Evolutionary conservation across 208 protist species (phyloP).

Genomic region (Trypanosoma congolense): DNA sequence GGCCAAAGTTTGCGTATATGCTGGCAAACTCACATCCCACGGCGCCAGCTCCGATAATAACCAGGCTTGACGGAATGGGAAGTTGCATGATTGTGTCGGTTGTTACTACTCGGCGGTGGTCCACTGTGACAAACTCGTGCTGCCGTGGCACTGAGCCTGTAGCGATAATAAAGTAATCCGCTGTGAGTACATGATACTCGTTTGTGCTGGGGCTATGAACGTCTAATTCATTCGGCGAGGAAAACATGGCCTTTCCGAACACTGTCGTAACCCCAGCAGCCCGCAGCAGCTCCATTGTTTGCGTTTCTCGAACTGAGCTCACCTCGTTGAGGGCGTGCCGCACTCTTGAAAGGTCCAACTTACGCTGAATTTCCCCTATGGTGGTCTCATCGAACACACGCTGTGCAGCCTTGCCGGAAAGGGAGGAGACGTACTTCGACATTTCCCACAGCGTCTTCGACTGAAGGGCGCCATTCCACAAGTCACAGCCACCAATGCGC

Average conservation of each 20-base stretch:
- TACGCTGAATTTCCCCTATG: conserved; percentile 8
- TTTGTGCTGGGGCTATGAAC: conserved; percentile 37
- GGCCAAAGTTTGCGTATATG: conserved; percentile 60
- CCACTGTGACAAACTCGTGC: conserved; percentile 33
- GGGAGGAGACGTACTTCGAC: conserved; percentile 31
- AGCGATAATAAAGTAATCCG: conserved; percentile 73
- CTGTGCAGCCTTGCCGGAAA: conserved; percentile 23
- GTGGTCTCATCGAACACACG: conserved; percentile 33
- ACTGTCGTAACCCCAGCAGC: conserved; percentile 48
- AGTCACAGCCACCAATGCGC: conserved; percentile 50
- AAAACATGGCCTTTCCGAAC: conserved; percentile 53
- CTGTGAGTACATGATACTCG: conserved; percentile 47
- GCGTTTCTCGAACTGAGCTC: conserved; percentile 33
- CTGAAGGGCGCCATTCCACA: conserved; percentile 69
- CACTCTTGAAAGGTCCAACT: conserved; percentile 32
- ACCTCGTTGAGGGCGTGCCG: conserved; percentile 30
- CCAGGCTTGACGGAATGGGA: conserved; percentile 52
- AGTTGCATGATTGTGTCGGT: conserved; percentile 50
- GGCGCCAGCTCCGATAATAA: conserved; percentile 59
- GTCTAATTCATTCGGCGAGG: conserved; percentile 44
- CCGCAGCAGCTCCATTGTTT: conserved; percentile 26
- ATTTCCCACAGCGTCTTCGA: conserved; percentile 76
- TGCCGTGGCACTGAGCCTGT: conserved; percentile 48
- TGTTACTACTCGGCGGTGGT: conserved; percentile 38
- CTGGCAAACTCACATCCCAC: conserved; percentile 75